Evolutionary conservation across 768 basidiomycete genomes (phyloP), one percentile per base, ranked within the genome.

Genomic region (Lactifluus rugatus): DNA sequence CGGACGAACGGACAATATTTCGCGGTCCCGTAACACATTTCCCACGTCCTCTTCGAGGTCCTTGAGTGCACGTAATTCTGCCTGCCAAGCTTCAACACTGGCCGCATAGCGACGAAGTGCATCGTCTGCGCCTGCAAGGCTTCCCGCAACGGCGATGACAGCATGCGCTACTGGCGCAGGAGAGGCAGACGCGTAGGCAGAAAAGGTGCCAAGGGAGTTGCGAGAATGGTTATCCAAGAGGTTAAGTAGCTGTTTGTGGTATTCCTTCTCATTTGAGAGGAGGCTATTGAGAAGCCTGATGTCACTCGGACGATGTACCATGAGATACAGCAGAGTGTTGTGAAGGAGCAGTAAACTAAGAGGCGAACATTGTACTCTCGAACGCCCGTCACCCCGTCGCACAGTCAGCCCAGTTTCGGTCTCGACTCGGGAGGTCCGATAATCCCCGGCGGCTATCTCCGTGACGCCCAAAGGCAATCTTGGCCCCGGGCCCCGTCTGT

Each of bases 251-350:
- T 83, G 78, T 62, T 82, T 83, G 2, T 80, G 71, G 66, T 87
- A 86, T 36, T 85, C 85, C 66, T 85, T 87, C 69, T 90, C 88
- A 61, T 82, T 78, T 6, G 73, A 70, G 49, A 89, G 74, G 31
- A 91, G 79, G 66, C 85, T 83, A 2, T 75, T 71, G 55, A 91
- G 78, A 16, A 92, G 76, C 21, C 87, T 80, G 36, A 84, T 83
- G 74, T 90, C 87, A 10, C 83, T 73, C n/a, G 81, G 73, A 25
- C 85, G 78, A 68, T 87, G 86, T 49, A 86, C 83, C 86, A 88
- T 88, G 53, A 47, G 34, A 44, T n/a, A 17, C 16, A 10, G 4
- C 3, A 44, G 42, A 23, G n/a, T n/a, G n/a, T n/a, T n/a, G n/a
- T n/a, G n/a, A n/a, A n/a, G n/a, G n/a, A 41, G 26, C 14, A 19